Evolutionary conservation across 169 alveolate genomes (phyloP).

Genomic region (Plasmodium gonderi): DNA sequence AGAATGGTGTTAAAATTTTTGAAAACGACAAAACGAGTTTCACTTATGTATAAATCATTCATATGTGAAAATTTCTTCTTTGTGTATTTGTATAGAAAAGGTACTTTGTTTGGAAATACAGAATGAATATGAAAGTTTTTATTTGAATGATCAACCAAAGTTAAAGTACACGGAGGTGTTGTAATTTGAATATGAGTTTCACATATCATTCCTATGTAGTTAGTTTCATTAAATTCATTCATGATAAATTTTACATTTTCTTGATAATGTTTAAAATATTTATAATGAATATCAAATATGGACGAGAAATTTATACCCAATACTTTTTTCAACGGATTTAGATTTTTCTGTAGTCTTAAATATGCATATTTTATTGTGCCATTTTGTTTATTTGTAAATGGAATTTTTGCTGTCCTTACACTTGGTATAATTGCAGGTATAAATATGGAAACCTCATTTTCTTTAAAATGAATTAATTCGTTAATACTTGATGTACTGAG

Average conservation of each 20-base stretch:
- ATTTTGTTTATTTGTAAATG: background rate
- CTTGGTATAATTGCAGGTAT: constrained; percentile 15
- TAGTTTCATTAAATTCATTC: constrained; percentile 37
- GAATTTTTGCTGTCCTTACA: constrained; percentile 17
- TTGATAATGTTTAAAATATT: constrained; percentile 16
- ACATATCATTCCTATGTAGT: constrained; percentile 45
- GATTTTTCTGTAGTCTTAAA: constrained; percentile 21
- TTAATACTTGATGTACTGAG: constrained; percentile 7
- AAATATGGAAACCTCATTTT: background rate
- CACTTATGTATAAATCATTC: background rate
- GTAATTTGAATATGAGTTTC: constrained; percentile 3
- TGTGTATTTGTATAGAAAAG: background rate
- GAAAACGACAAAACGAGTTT: constrained; percentile 27
- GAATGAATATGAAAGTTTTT: background rate
- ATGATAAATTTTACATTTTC: constrained; percentile 11
- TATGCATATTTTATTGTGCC: background rate
- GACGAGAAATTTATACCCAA: constrained; percentile 34
- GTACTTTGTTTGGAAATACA: background rate
- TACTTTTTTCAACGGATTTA: background rate
- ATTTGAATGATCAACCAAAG: background rate
- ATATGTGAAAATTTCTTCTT: background rate
- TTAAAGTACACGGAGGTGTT: background rate
- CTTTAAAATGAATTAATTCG: background rate
- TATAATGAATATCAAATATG: constrained; percentile 21
- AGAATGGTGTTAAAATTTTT: background rate